Base-by-base conservation (phyloP, 306 rosid species). In the Pyrus communis region DNA sequence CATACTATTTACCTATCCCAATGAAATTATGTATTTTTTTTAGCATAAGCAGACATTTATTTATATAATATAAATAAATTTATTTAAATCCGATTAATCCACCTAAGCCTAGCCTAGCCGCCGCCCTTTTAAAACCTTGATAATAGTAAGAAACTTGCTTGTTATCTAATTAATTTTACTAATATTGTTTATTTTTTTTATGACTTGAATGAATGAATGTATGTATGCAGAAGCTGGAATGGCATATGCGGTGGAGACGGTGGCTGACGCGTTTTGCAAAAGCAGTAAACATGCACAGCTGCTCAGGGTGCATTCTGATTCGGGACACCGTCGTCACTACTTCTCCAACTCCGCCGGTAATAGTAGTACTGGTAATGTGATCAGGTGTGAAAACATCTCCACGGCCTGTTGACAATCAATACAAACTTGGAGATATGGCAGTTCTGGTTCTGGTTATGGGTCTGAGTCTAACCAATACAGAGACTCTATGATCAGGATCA, bases 231-330 rank as follows among this genome's bases (percentile, higher is more conserved):
- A 75, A 61, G 45, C 71, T 22, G 77, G 80, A 75, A 70, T 75
- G 6, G 76, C 76, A 21, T 7, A 25, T 17, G 60, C 62, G 27
- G 21, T 71, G 7, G 84, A 77, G 3, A 75, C 21, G 4, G 28
- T 75, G 49, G 66, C 33, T 82, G 74, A 54, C 22, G 12, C 9
- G 31, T 33, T 67, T 82, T 7, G 73, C 72, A 25, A 78, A 78
- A 42, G 33, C 79, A 13, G 85, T 33, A 82, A 78, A 71, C 80
- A 75, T 45, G 79, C 70, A 14, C 31, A 28, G 38, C 73, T 74
- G 9, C 72, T 55, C 6, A 33, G 62, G 27, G 68, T 75, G 12
- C 77, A 75, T 28, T 74, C 76, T 11, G 80, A 69, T 27, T 67
- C 75, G 7, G 74, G 81, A 23, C 15, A 23, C 28, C 35, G 23